These are phyloP conservation scores for Arxiozyma slooffiae DNA, from an alignment of 1,139 yeast genomes.

Conservation along the genomic window DNA sequence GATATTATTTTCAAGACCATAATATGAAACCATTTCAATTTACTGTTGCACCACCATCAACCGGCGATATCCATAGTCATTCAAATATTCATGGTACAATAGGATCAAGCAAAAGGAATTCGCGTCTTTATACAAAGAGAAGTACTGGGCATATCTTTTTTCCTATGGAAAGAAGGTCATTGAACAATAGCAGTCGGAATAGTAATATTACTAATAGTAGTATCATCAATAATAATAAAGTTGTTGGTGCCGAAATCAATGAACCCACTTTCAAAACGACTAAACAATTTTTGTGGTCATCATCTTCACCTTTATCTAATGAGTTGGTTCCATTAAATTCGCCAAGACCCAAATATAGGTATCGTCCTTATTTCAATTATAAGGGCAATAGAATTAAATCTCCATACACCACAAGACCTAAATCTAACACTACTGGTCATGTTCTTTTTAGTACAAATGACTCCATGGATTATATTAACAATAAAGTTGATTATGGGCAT, in stretches of 20 bases:
- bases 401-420: conserved; percentile 2
- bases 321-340: not conserved
- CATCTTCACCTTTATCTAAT: not conserved
- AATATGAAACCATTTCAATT: not conserved
- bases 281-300: not conserved
- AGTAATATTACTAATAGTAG: not conserved
- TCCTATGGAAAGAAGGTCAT: conserved; percentile 5
- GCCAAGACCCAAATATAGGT: conserved; percentile 1
- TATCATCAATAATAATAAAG: not conserved
- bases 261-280: not conserved
- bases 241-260: not conserved
- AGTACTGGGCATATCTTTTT: conserved; percentile 9
- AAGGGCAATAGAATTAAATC: not conserved
- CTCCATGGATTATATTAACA: not conserved
- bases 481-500: not conserved
- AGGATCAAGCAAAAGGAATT: conserved; percentile 1
- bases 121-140: conserved; percentile 2
- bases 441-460: not conserved
- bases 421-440: conserved; percentile 4
- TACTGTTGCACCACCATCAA: not conserved
- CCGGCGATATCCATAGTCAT: conserved; percentile 2
- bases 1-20: not conserved
- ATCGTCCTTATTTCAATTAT: not conserved
- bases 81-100: not conserved
- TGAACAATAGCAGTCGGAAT: not conserved